phyloP scores from a whole-genome alignment of 139 green algal species.

The Chlamydomonas incerta region DNA sequence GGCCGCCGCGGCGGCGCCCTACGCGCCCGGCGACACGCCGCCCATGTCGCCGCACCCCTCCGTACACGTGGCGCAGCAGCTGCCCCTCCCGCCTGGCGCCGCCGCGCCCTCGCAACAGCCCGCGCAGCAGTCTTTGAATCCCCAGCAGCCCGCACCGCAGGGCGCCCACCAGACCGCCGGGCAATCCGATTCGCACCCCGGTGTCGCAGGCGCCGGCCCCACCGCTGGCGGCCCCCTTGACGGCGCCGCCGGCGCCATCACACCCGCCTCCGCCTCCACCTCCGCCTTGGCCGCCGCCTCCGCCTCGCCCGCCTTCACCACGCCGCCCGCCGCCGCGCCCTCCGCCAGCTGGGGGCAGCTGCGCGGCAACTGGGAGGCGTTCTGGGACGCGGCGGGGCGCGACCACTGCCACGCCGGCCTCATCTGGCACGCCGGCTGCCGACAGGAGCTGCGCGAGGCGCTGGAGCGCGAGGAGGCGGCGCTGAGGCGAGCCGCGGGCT shows the following conservation, averaged over 20 bases:
- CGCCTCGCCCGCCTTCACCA: not conserved
- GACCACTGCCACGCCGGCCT: slow-evolving; percentile 83
- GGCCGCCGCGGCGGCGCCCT: not conserved
- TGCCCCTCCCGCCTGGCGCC: not conserved
- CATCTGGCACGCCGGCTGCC: slow-evolving; percentile 32
- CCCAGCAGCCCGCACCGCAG: too few species aligned
- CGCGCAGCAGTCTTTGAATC: not conserved
- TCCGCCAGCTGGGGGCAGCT: slow-evolving; percentile 27
- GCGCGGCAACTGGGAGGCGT: slow-evolving; percentile 84
- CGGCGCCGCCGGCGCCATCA: not conserved
- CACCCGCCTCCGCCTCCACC: not conserved
- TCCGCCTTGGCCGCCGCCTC: not conserved
- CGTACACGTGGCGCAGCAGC: too few species aligned
- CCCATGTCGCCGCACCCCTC: not conserved
- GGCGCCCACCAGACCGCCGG: not conserved
- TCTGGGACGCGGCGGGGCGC: slow-evolving; percentile 74
- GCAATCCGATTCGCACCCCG: not conserved
- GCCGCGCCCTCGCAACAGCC: not conserved
- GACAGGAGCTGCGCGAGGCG: slow-evolving; percentile 85
- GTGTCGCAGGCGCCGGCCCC: not conserved
- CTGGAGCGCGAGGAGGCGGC: slow-evolving; percentile 80
- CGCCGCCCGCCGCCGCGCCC: not conserved
- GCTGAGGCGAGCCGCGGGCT: slow-evolving; percentile 40
- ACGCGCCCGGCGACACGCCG: not conserved
- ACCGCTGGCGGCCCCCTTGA: not conserved